These are phyloP conservation scores for Naganishia sp. DNA, from an alignment of 1,284 basidiomycete species.

Conservation along the genomic window DNA sequence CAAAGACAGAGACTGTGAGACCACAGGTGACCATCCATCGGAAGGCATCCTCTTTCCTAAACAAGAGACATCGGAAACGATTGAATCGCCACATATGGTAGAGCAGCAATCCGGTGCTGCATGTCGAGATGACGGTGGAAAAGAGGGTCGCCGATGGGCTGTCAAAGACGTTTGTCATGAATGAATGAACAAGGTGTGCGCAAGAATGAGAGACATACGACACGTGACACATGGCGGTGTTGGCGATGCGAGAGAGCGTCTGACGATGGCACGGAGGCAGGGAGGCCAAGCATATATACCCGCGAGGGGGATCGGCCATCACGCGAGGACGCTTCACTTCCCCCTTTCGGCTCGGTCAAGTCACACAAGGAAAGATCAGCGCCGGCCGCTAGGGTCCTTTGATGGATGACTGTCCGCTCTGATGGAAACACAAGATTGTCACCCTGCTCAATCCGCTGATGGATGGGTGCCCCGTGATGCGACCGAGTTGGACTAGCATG, in stretches of 20 bases:
- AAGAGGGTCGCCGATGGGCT: constrained; percentile 41
- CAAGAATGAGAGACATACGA: constrained; percentile 22
- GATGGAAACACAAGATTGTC: no score
- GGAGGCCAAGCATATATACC: neutral
- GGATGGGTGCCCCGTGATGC: no score
- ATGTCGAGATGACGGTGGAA: constrained; percentile 35
- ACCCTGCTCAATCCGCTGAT: no score
- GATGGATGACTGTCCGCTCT: neutral
- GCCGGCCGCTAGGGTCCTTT: neutral
- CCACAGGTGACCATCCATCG: constrained; percentile 35
- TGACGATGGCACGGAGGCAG: neutral
- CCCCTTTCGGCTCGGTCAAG: neutral
- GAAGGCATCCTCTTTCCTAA: constrained; percentile 37
- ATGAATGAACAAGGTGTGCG: no score
- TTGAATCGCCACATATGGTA: constrained; percentile 46
- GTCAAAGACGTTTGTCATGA: neutral
- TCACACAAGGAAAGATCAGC: neutral
- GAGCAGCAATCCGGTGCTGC: constrained; percentile 35
- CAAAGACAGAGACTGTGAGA: neutral
- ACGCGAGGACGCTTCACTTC: neutral
- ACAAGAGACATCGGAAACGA: constrained; percentile 38
- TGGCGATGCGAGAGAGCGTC: neutral
- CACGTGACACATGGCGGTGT: constrained; percentile 40
- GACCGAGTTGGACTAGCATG: no score
- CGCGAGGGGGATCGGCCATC: neutral